Percentiles rank a stretch among this genome's conserved stretches.
Evolutionary conservation across 257 asterid genomes (phyloP).

Genomic region (Salvia splendens): DNA sequence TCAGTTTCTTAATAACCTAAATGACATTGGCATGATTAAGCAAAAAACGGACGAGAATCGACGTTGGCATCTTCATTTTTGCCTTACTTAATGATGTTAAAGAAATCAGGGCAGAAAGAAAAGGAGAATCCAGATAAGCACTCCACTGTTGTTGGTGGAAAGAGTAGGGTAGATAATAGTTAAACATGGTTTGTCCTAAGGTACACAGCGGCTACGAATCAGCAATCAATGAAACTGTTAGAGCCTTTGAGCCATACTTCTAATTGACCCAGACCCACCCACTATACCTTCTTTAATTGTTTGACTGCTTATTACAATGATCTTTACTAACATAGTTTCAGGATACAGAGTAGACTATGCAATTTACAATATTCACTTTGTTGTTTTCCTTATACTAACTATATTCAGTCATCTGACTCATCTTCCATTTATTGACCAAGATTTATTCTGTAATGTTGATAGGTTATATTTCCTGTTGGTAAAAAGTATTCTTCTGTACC

Average conservation of each 20-base stretch:
- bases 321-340: background rate
- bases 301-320: conserved; percentile 10
- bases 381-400: conserved; percentile 20
- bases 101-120: background rate
- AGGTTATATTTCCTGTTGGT: conserved; percentile 83
- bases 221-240: conserved; percentile 14
- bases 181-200: conserved; percentile 10
- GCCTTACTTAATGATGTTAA: background rate
- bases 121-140: background rate
- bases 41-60: no score
- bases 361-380: background rate
- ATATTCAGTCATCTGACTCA: conserved; percentile 17
- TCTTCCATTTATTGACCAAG: conserved; percentile 15
- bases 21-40: background rate
- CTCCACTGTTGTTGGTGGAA: conserved; percentile 6
- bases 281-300: conserved; percentile 18
- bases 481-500: conserved; percentile 54
- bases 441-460: conserved; percentile 28
- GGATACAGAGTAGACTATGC: no score
- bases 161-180: background rate
- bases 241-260: background rate
- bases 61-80: background rate
- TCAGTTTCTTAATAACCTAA: conserved; percentile 9
- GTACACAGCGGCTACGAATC: conserved; percentile 10
- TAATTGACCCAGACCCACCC: background rate